phyloP scores from a whole-genome alignment of 805 yeast genomes.

The Peterozyma toletana region DNA sequence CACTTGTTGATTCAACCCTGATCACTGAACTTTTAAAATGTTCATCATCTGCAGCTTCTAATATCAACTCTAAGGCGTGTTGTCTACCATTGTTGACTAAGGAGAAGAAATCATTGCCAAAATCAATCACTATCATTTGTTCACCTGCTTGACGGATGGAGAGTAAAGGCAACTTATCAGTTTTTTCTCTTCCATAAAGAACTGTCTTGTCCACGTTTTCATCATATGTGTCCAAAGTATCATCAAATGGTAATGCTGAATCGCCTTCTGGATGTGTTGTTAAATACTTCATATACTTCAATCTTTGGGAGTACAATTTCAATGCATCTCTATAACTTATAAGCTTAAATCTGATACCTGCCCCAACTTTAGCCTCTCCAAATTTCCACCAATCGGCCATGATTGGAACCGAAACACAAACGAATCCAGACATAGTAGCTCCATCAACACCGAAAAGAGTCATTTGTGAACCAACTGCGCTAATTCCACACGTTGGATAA shows the following conservation, averaged over 20 bases:
- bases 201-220: slow-evolving; percentile 10
- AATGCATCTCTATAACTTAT: slow-evolving; percentile 17
- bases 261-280: slow-evolving; percentile 9
- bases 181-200: slow-evolving; percentile 9
- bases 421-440: slow-evolving; percentile 22
- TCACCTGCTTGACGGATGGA: slow-evolving; percentile 25
- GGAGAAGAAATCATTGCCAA: slow-evolving; percentile 19
- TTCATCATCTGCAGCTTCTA: slow-evolving; percentile 3
- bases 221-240: slow-evolving; percentile 9
- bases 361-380: slow-evolving; percentile 23
- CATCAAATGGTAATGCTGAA: slow-evolving; percentile 10
- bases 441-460: slow-evolving; percentile 22
- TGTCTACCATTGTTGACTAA: slow-evolving; percentile 26
- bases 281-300: slow-evolving; percentile 11
- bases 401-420: slow-evolving; percentile 18
- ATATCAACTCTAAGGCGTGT: slow-evolving; percentile 14
- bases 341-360: slow-evolving; percentile 14
- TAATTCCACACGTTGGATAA: slow-evolving; percentile 20
- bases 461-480: slow-evolving; percentile 18
- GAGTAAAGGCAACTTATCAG: slow-evolving; percentile 13
- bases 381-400: slow-evolving; percentile 24
- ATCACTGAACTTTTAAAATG: slow-evolving; percentile 8
- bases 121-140: slow-evolving; percentile 22
- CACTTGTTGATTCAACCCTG: slow-evolving; percentile 16
- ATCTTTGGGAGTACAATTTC: slow-evolving; percentile 18